Evolutionary conservation across 768 basidiomycete genomes (phyloP), one percentile per base, ranked within the genome.

Genomic region (Mycena polygramma): DNA sequence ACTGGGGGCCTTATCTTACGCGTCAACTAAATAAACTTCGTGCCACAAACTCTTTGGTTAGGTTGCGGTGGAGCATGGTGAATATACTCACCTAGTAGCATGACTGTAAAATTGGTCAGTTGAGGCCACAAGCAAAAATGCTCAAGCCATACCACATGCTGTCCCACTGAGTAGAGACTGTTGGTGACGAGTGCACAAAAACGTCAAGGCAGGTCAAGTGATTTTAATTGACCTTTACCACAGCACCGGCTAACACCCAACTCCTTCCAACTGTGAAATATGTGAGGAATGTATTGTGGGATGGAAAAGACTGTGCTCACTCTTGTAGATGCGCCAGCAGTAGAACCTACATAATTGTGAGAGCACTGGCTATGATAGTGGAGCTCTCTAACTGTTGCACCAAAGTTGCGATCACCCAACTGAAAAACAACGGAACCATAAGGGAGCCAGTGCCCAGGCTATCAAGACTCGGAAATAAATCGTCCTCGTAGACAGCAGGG

Each of bases 341-440:
- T 73, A 73, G 24, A 73, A 73, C 39, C 71, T 72, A 55, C 11
- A 52, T 55, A 30, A 6, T 6, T 10, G 39, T 59, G 35, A 51
- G 59, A 15, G 19, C 14, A 13, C 19, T 15, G n/a, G 35, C 20
- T 15, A 48, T 1, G 7, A 30, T 30, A 19, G 17, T 11, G 7
- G 43, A 39, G 26, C 20, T 35, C 6, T n/a, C 63, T 57, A 4
- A 72, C 73, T 73, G 73, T 65, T 73, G 73, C 1, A 73, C 73
- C 17, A 73, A 20, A 15, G 69, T 70, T 36, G 73, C 60, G 46
- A 73, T 73, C n/a, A 66, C 69, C 52, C 66, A 70, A 36, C 73
- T 73, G 73, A 73, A 73, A 53, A 71, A 73, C 46, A 73, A 46
- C 63, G 71, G 57, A 20, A 73, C 58, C 65, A 73, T 71, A 54